Conservation (phyloP, 2,329 filamentous ascomycete species). For the Diaporthe citrichinensis region DNA sequence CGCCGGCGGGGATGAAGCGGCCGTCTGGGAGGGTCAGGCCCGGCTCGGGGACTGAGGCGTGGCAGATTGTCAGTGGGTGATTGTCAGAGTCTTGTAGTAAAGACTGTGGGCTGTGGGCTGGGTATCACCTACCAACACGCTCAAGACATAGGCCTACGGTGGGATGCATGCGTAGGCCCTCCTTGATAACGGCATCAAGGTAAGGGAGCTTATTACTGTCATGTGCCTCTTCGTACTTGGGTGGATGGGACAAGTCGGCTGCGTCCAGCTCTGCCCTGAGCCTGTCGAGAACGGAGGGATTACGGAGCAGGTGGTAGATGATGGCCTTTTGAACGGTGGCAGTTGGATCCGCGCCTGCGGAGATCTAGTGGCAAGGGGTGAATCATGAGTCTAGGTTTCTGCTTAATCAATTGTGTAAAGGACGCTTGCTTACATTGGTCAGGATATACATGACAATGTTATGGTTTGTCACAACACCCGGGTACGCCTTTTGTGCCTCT, state of each 20-base stretch:
- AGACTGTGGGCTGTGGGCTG: not conserved
- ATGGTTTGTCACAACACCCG: not conserved
- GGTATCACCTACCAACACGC: constrained; percentile 22
- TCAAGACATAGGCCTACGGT: constrained; percentile 49
- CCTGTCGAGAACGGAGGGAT: not conserved
- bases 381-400: not conserved
- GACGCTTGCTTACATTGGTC: not conserved
- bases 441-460: constrained; percentile 1
- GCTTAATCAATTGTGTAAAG: not conserved
- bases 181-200: constrained; percentile 55
- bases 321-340: not conserved
- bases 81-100: not conserved
- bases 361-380: not conserved
- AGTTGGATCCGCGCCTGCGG: not conserved
- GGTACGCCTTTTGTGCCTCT: not conserved
- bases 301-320: not conserved
- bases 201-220: constrained; percentile 48
- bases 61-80: not conserved
- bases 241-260: constrained; percentile 20
- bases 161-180: constrained; percentile 58
- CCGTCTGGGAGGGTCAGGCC: constrained; percentile 20
- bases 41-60: not conserved
- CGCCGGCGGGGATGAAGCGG: constrained; percentile 24
- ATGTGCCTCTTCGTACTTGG: constrained; percentile 6
- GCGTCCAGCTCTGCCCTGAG: constrained; percentile 16